Conservation (phyloP, 352 stramenopile genomes). For the Globisporangium iwayamae region DNA sequence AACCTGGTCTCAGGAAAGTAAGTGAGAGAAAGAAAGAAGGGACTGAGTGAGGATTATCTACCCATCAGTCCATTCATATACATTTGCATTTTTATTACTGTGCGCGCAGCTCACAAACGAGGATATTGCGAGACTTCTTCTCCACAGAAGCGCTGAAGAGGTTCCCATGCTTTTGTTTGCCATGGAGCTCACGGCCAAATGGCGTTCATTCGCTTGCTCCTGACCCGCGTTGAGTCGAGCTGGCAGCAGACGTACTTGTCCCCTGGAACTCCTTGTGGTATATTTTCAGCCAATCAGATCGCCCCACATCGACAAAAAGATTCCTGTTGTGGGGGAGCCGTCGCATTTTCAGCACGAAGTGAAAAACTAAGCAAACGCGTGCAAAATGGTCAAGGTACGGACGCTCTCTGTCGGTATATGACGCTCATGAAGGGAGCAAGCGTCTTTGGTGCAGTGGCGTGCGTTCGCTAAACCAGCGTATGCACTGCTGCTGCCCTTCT, state of each 20-base stretch:
- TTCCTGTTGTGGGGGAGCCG: constrained; percentile 5
- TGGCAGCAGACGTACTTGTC: background rate
- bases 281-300: constrained; percentile 49
- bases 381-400: constrained; percentile 63
- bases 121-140: background rate
- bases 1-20: constrained; percentile 1
- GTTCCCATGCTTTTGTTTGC: background rate
- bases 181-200: background rate
- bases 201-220: background rate
- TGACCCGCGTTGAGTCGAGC: background rate
- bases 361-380: background rate
- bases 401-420: background rate
- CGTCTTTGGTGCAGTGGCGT: background rate
- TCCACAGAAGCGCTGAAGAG: background rate
- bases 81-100: constrained; percentile 11
- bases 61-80: constrained; percentile 7
- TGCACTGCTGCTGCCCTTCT: background rate
- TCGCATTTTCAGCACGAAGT: constrained; percentile 8
- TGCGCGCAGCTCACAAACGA: too few relatives aligned
- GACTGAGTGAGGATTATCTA: constrained; percentile 3
- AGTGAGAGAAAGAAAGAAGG: background rate
- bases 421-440: background rate
- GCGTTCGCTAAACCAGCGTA: background rate
- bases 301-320: constrained; percentile 43
- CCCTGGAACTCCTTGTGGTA: too few relatives aligned